Evolutionary conservation across 2,329 filamentous ascomycete species (phyloP), one percentile per base, ranked within the genome.

Genomic region (Phaeosphaeriaceae sp.): DNA sequence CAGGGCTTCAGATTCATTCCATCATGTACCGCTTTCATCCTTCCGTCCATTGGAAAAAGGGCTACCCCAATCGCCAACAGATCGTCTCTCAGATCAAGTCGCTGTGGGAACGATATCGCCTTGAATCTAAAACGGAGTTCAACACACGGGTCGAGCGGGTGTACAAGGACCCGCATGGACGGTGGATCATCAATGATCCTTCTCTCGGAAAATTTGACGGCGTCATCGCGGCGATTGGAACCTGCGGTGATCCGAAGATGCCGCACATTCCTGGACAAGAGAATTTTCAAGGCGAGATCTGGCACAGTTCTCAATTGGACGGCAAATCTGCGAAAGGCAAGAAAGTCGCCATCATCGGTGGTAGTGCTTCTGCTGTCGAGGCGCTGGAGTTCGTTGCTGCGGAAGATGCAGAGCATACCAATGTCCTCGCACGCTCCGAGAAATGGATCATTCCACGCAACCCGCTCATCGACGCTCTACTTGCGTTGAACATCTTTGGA

Each of bases 381-480:
- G 91, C 91, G 0, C 82, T 96, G 24, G 91, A 96, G 70, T 96
- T 92, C 66, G 91, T 91, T 1, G 85, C 88, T 11, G 80, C 86
- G 13, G 85, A 87, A 44, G 83, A 87, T 3, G 91, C 91, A 0
- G 80, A 81, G 7, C 87, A 91, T 68, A 88, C 89, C 0, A 88
- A 88, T 56, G 88, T 96, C 27, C 84, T 96, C 10, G 87, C 91
- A 0, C 85, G 92, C 46, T 91, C 88, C 15, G 91, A 94, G 67
- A 95, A 94, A 75, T 94, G 91, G 91, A 91, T 95, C 61, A 93
- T 94, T 52, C 92, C 92, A 0, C 85, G 92, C 9, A 95, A 96
- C 64, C 81, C 91, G 0, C 49, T 95, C 45, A 83, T 95, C 51
- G 89, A 96, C 72, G 82, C 86, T 1, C 81, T 96, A 1, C 84